Base-by-base conservation (phyloP, 2,329 filamentous ascomycete genomes). In the Curvularia spicifera region DNA sequence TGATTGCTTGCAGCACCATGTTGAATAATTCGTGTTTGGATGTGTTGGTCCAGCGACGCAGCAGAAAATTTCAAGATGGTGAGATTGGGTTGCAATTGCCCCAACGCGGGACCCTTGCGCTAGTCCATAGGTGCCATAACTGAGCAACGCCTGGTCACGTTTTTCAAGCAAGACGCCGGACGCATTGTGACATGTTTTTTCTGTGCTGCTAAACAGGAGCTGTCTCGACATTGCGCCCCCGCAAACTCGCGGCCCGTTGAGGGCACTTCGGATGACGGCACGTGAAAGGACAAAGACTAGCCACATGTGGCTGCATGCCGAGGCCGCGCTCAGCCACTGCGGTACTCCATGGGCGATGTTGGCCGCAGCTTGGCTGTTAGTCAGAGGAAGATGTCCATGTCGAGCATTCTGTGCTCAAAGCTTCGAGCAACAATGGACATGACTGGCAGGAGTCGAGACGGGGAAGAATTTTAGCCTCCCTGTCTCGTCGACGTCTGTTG, bases 1-100 rank as follows among this genome's bases (percentile, higher is more conserved):
- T 88, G 78, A 95, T 91, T 10, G 91, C 91, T 78, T 93, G 84
- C 46, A 95, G 86, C 24, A 85, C 83, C 81, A 82, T 83, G 9
- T 63, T 71, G 57, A 24, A 53, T 13, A 40, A 4, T 13, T 42
- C 28, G 58, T 51, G 35, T 28, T 57, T 57, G 63, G 57, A 46
- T 47, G 56, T 40, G 40, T 42, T 43, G 50, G 39, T 61, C 31
- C 29, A 44, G 48, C 28, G 48, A 45, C 37, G 37, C 44, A 31
- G 56, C 48, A 57, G 54, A 64, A 68, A 70, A 66, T 56, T 65
- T 65, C 53, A 55, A 57, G 52, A 68, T 66, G 62, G 46, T 62
- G 56, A 68, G 56, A 56, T 68, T 66, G 60, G 64, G 65, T 66
- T 50, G 59, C 53, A 39, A 57, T 62, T 51, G 62, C 58, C 58